Conservation (phyloP, 768 basidiomycete species). For the Mycena sanguinolenta region DNA sequence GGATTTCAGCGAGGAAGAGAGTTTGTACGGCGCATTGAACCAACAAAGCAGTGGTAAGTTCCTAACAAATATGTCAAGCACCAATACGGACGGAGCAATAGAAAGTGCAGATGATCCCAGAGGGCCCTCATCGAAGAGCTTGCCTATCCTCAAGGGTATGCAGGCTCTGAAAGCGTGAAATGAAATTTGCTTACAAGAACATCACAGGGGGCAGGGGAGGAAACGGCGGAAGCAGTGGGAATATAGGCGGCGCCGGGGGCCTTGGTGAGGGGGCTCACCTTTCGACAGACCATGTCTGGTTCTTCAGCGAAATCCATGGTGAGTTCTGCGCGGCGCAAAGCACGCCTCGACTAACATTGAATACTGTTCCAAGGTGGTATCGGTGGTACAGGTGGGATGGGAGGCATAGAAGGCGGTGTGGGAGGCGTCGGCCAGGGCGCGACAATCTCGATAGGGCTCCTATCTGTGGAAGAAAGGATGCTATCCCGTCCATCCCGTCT, state of each 20-base stretch:
- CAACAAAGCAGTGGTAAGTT: no score
- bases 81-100: no score
- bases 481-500: no score
- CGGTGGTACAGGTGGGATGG: neutral
- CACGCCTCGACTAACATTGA: no score
- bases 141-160: neutral
- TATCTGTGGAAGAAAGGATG: no score
- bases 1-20: no score
- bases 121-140: no score
- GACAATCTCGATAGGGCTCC: no score
- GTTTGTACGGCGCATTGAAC: no score
- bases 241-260: conserved; percentile 1
- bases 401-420: neutral
- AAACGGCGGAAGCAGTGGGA: neutral
- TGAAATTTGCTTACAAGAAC: neutral
- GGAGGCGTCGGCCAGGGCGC: neutral
- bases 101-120: no score
- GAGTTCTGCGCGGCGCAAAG: neutral
- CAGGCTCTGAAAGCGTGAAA: neutral
- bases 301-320: neutral
- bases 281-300: neutral
- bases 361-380: no score
- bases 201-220: neutral
- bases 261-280: neutral
- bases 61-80: no score